Evolutionary conservation across 768 basidiomycete genomes (phyloP).

Genomic region (Lentinula aciculospora): DNA sequence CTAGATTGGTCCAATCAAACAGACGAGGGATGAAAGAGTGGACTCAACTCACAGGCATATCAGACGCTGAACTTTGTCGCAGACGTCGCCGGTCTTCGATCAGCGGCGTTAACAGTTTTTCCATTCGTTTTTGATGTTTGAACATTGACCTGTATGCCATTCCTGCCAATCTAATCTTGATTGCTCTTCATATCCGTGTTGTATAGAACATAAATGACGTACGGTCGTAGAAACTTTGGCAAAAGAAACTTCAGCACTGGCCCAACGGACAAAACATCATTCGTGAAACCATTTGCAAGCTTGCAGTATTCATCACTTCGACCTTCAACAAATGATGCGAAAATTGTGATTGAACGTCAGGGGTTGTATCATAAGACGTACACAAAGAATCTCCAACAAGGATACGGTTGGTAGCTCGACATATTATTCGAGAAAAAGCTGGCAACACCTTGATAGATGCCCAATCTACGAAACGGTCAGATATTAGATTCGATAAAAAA

Average conservation of each 20-base stretch:
- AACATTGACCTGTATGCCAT: not conserved
- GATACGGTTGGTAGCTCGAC: slow-evolving; percentile 33
- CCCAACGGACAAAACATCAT: slow-evolving; percentile 22
- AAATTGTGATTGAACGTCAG: not conserved
- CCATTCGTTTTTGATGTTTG: slow-evolving; percentile 12
- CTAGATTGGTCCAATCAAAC: not conserved
- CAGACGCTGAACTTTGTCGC: not conserved
- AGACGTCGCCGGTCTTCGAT: slow-evolving; percentile 21
- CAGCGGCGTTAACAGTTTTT: slow-evolving; percentile 17
- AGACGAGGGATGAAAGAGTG: not conserved
- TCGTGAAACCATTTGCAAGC: slow-evolving; percentile 23
- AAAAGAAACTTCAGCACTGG: slow-evolving; percentile 26
- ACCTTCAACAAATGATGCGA: slow-evolving; percentile 19
- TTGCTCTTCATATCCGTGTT: not conserved
- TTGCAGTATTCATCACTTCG: slow-evolving; percentile 27
- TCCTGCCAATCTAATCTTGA: slow-evolving; percentile 17
- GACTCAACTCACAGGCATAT: not conserved
- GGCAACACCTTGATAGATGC: slow-evolving; percentile 18
- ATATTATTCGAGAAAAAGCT: slow-evolving; percentile 24
- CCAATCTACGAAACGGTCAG: slow-evolving; percentile 27
- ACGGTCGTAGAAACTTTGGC: slow-evolving; percentile 21
- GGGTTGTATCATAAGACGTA: slow-evolving; percentile 14
- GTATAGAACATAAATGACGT: not conserved
- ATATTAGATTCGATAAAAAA: no score
- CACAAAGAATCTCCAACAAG: slow-evolving; percentile 34